A percentile compares a stretch with the other conserved stretches of the same genome.
Conservation (phyloP, 2,329 filamentous ascomycete species). For the Venturia nashicola region DNA sequence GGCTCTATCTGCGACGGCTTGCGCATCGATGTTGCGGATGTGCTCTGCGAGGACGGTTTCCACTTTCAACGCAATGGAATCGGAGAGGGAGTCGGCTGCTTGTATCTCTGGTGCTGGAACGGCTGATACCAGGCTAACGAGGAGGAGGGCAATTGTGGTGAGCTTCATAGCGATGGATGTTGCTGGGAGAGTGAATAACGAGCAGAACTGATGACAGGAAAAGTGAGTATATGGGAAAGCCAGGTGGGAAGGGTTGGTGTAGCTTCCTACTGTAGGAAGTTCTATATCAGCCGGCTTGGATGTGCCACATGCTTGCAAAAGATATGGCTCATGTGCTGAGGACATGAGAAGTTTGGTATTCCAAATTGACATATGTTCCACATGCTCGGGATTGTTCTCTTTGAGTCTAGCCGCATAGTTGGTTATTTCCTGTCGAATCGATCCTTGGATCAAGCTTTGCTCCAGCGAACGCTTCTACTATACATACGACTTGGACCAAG, state of each 20-base stretch:
- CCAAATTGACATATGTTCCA: background rate
- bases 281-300: no score
- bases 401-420: background rate
- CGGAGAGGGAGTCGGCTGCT: background rate
- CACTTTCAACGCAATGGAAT: background rate
- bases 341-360: background rate
- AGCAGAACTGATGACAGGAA: no score
- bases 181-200: no score
- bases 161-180: background rate
- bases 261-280: no score
- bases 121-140: background rate
- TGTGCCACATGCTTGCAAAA: background rate
- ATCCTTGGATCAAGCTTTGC: background rate
- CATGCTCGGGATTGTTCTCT: background rate
- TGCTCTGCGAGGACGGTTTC: background rate
- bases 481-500: background rate
- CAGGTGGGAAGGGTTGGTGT: no score
- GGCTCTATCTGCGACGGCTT: background rate
- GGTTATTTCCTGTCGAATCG: background rate
- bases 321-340: background rate
- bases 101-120: background rate
- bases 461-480: background rate
- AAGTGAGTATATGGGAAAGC: no score
- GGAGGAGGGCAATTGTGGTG: background rate
- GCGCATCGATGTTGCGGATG: background rate